A percentile compares a stretch with the other conserved stretches of the same genome.
phyloP scores from a whole-genome alignment of 2,329 filamentous ascomycete species.

The Aspergillus sp. region DNA sequence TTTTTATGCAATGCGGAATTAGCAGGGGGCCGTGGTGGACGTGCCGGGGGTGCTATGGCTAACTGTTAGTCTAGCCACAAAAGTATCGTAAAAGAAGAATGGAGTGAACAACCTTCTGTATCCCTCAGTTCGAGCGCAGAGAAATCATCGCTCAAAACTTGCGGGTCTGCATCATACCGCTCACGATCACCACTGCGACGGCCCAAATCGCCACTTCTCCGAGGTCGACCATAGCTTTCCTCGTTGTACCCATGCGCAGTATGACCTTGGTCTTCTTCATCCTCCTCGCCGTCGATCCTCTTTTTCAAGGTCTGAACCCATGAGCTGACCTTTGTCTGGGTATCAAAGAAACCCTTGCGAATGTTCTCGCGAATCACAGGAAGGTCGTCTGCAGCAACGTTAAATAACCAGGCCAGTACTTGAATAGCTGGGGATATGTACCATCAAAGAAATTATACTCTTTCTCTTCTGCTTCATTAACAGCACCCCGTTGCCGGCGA shows the following conservation, averaged over 20 bases:
- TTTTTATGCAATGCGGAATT: slow-evolving; percentile 82
- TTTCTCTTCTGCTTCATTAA: slow-evolving; percentile 63
- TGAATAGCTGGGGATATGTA: slow-evolving; percentile 26
- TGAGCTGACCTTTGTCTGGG: slow-evolving; percentile 85
- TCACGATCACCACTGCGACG: slow-evolving; percentile 83
- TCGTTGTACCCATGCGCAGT: slow-evolving; percentile 29
- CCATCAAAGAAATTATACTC: slow-evolving; percentile 90
- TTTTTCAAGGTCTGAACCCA: slow-evolving; percentile 94
- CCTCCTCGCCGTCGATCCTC: slow-evolving; percentile 85
- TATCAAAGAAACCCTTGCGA: slow-evolving; percentile 91
- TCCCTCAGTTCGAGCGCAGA: slow-evolving; percentile 63
- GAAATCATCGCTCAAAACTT: slow-evolving; percentile 88
- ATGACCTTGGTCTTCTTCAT: slow-evolving; percentile 59
- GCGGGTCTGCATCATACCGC: slow-evolving; percentile 91
- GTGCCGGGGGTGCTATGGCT: slow-evolving; percentile 51
- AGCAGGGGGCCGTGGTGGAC: slow-evolving; percentile 63
- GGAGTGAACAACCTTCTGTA: slow-evolving; percentile 52
- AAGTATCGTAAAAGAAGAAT: neutral
- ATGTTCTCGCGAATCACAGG: slow-evolving; percentile 91
- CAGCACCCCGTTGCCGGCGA: slow-evolving; percentile 51
- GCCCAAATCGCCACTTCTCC: slow-evolving; percentile 61
- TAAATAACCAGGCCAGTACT: slow-evolving; percentile 6
- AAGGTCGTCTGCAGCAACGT: slow-evolving; percentile 67
- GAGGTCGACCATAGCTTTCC: slow-evolving; percentile 49
- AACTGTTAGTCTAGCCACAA: neutral